Conservation (phyloP, 2,329 filamentous ascomycete species). For the Penicillium sp. region DNA sequence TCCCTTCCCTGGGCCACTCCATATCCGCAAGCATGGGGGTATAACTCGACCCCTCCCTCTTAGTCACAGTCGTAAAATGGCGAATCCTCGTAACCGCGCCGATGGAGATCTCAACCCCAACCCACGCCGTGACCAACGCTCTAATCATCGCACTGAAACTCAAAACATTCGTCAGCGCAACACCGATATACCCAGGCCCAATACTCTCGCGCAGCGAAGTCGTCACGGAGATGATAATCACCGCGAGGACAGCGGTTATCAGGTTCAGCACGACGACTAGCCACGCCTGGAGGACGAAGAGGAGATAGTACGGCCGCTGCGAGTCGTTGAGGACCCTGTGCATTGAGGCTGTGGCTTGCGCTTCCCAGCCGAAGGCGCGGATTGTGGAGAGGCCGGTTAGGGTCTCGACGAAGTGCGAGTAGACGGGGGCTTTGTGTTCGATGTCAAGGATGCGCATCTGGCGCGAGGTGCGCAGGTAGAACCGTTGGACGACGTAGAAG, state of each 20-base stretch:
- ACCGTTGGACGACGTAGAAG: background rate
- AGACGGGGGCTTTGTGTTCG: conserved; percentile 56
- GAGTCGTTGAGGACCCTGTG: conserved; percentile 43
- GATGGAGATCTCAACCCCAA: background rate
- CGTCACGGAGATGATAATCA: conserved; percentile 49
- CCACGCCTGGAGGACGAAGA: conserved; percentile 51
- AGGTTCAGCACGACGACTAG: conserved; percentile 48
- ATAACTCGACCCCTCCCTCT: background rate
- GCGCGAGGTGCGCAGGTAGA: conserved; percentile 34
- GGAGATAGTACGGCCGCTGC: conserved; percentile 51
- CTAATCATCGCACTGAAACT: background rate
- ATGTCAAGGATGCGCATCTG: conserved; percentile 58
- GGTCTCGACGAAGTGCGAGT: conserved; percentile 58
- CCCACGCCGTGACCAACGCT: background rate
- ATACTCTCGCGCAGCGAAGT: conserved; percentile 33
- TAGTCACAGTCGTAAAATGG: background rate
- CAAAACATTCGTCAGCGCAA: background rate
- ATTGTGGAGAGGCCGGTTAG: conserved; percentile 55
- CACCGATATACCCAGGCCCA: background rate
- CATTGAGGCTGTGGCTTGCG: conserved; percentile 42
- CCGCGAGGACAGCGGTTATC: conserved; percentile 47
- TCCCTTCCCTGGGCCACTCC: background rate
- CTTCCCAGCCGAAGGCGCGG: conserved; percentile 56
- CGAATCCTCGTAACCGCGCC: background rate
- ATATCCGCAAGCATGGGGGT: background rate